Evolutionary conservation across 2,329 filamentous ascomycete genomes (phyloP).

Genomic region (Salinomyces thailandicus): DNA sequence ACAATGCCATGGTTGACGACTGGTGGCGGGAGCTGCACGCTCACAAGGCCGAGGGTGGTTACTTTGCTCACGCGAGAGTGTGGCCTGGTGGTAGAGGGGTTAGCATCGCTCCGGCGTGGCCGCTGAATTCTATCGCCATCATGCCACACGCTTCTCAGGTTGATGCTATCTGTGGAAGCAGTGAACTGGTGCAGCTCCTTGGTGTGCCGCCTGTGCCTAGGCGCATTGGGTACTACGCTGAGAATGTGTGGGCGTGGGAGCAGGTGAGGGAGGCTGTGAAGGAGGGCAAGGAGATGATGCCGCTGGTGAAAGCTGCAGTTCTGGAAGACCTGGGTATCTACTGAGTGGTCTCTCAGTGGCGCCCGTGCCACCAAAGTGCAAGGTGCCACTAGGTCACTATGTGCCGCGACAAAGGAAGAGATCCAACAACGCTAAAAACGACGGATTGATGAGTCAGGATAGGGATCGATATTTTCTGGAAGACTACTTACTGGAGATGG

Average conservation of each 20-base stretch:
- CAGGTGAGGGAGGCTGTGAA: background rate
- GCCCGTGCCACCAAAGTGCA: too few species aligned
- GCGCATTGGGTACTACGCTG: background rate
- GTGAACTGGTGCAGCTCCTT: background rate
- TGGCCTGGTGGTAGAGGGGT: background rate
- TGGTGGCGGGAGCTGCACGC: background rate
- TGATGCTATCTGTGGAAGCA: background rate
- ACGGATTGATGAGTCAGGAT: background rate
- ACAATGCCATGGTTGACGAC: background rate
- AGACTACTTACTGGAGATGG: too few species aligned
- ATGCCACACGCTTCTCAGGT: background rate
- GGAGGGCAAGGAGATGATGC: background rate
- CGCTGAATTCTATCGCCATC: background rate
- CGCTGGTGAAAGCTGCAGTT: background rate
- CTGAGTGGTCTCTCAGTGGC: too few species aligned
- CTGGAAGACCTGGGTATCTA: background rate
- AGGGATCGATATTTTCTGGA: background rate
- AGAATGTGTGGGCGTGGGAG: background rate
- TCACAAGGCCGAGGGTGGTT: background rate
- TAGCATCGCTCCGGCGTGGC: too few species aligned
- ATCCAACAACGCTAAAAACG: background rate
- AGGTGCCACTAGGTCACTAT: too few species aligned
- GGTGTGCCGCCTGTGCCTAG: background rate
- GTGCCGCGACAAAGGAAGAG: background rate
- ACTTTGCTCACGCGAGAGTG: background rate